Conservation (phyloP, 2,329 filamentous ascomycete species). For the Gaeumannomyces tritici region DNA sequence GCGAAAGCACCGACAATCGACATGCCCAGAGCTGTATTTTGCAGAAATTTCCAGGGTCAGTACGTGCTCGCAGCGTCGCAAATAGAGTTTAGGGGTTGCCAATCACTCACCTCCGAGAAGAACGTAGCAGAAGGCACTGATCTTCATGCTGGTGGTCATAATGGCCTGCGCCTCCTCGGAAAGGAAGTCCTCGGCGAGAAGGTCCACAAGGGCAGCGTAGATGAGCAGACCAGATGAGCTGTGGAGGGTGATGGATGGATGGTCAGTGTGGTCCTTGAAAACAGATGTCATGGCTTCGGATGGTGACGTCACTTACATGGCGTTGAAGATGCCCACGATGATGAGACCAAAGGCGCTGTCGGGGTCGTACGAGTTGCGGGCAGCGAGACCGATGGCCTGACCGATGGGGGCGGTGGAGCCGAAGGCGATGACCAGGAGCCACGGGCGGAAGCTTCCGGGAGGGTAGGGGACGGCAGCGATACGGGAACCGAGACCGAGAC, state of each 20-base stretch:
- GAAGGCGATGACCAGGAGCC: conserved; percentile 52
- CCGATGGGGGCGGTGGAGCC: conserved; percentile 55
- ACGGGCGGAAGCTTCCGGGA: conserved; percentile 45
- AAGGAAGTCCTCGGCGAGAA: conserved; percentile 56
- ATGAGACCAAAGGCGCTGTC: conserved; percentile 54
- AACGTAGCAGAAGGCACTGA: conserved; percentile 39
- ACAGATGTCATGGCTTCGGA: conserved; percentile 3
- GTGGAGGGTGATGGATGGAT: neutral
- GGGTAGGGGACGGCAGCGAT: conserved; percentile 58
- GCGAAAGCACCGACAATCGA: conserved; percentile 37
- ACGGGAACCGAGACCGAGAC: conserved; percentile 59
- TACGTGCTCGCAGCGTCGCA: neutral
- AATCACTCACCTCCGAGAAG: conserved; percentile 36
- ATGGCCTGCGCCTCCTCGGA: conserved; percentile 43
- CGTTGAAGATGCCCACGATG: conserved; percentile 56
- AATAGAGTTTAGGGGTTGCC: neutral
- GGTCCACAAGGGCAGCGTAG: conserved; percentile 53
- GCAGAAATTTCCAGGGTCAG: conserved; percentile 7
- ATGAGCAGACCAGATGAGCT: conserved; percentile 51
- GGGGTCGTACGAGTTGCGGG: conserved; percentile 49
- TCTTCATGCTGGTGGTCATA: conserved; percentile 43
- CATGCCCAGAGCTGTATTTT: conserved; percentile 29
- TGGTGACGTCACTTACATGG: conserved; percentile 35
- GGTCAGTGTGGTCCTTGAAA: conserved; percentile 5
- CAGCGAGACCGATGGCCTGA: conserved; percentile 51